Conservation (phyloP, 768 basidiomycete genomes). For the Pholiota conissans region DNA sequence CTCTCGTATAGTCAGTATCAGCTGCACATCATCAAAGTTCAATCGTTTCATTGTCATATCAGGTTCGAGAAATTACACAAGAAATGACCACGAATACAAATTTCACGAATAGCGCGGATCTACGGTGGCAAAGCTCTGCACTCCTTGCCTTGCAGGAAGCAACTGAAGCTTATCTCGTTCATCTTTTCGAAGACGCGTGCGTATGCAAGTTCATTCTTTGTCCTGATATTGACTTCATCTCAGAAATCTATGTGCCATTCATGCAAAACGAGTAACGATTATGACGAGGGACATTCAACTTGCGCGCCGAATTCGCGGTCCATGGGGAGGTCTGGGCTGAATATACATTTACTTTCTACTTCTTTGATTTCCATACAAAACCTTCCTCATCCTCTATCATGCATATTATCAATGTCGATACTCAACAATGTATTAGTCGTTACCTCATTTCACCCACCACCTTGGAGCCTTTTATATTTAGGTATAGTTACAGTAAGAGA, state of each 20-base stretch:
- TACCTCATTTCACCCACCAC: neutral
- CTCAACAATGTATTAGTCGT: constrained; percentile 3
- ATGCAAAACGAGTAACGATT: constrained; percentile 96
- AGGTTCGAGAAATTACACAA: constrained; percentile 92
- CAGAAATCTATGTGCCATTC: constrained; percentile 97
- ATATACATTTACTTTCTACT: neutral
- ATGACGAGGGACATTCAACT: constrained; percentile 98
- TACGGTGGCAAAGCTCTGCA: constrained; percentile 96
- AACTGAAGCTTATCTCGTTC: constrained; percentile 91
- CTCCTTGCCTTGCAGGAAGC: constrained; percentile 95
- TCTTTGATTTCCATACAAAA: constrained; percentile 6
- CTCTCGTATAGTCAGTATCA: constrained; percentile 75
- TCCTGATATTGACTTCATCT: constrained; percentile 6
- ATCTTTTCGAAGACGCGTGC: constrained; percentile 98
- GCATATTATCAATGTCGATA: constrained; percentile 2
- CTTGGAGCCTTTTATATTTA: neutral
- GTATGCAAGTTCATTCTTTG: constrained; percentile 33
- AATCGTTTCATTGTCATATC: neutral
- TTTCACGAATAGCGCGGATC: constrained; percentile 52
- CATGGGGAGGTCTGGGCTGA: constrained; percentile 75
- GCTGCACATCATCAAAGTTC: neutral
- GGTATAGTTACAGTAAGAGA: constrained; percentile 10
- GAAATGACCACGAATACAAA: constrained; percentile 85
- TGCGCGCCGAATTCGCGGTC: constrained; percentile 91
- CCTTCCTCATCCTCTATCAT: neutral